Base-by-base conservation (phyloP, 2,329 filamentous ascomycete species). In the Hymenoscyphus scutula region DNA sequence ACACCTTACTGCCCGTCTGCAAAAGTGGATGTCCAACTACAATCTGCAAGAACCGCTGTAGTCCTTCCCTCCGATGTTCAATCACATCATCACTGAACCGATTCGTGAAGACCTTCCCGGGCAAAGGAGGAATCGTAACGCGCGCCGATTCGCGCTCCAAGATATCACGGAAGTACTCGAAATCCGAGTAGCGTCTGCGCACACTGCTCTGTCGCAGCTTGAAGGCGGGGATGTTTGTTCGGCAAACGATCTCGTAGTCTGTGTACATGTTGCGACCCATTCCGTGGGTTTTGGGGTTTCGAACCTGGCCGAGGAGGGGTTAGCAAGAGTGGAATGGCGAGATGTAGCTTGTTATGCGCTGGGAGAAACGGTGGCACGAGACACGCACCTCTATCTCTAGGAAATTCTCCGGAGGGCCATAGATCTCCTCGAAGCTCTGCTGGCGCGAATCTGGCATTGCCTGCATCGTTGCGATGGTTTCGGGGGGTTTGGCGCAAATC, bases 361-460 rank as follows among this genome's bases (percentile, higher is more conserved):
- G 37, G 17, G 17, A 3, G 30, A 60, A 25, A 54, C 32, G 51
- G 34, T 32, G 61, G 45, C 25, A 53, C 57, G 48, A 60, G 45
- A 58, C 37, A 74, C 79, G 63, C 77, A 95, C 93, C 83, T 99
- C 95, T 68, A 99, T 97, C 82, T 99, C 95, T 60, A 99, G 85
- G 76, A 98, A 97, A 82, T 99, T 99, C 83, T 99, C 95, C 5
- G 95, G 95, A 56, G 94, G 92, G 15, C 93, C 95, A 78, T 99
- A 99, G 76, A 98, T 97, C 83, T 99, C 95, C 79, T 99, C 95
- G 75, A 97, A 98, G 74, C 90, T 95, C 82, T 99, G 95, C 79
- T 91, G 87, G 73, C 93, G 90, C 70, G 90, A 86, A 74, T 88
- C 86, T 56, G 86, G 86, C 80, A 89, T 85, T 66, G 85, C 83